phyloP scores from a whole-genome alignment of 192 early-diverging fungal genomes.

The Paraglomus occultum region DNA sequence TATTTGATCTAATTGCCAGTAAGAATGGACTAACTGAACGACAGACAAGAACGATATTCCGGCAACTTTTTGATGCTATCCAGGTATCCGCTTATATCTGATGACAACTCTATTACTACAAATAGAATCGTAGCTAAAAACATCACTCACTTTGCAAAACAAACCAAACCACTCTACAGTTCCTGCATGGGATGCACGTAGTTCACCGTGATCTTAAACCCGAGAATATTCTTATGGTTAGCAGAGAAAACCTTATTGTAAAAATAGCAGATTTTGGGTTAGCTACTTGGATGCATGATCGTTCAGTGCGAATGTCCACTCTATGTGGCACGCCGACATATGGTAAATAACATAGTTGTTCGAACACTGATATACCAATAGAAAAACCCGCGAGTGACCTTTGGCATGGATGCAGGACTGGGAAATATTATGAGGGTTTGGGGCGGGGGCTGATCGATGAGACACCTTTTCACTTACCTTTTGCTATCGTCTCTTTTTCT shows the following conservation, averaged over 20 bases:
- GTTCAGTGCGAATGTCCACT: conserved; percentile 61
- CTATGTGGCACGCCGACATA: conserved; percentile 90
- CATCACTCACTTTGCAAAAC: too few species aligned
- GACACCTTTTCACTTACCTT: not conserved
- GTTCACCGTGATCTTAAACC: conserved; percentile 96
- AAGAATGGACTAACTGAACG: conserved; percentile 71
- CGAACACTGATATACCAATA: too few species aligned
- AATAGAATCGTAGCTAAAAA: not conserved
- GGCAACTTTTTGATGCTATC: conserved; percentile 76
- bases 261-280: conserved; percentile 98
- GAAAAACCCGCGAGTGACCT: too few species aligned
- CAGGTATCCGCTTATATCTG: conserved; percentile 32
- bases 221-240: conserved; percentile 64
- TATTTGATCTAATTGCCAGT: conserved; percentile 88
- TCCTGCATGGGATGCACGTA: conserved; percentile 81
- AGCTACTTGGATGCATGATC: conserved; percentile 61
- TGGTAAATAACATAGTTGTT: conserved; percentile 33
- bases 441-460: not conserved
- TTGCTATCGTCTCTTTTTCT: not conserved
- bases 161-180: conserved; percentile 47
- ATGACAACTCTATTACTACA: not conserved
- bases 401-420: too few species aligned
- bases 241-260: conserved; percentile 54
- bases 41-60: conserved; percentile 75
- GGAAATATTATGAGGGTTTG: too few species aligned